Evolutionary conservation across 768 basidiomycete genomes (phyloP).

Genomic region (Lactarius evosmus): DNA sequence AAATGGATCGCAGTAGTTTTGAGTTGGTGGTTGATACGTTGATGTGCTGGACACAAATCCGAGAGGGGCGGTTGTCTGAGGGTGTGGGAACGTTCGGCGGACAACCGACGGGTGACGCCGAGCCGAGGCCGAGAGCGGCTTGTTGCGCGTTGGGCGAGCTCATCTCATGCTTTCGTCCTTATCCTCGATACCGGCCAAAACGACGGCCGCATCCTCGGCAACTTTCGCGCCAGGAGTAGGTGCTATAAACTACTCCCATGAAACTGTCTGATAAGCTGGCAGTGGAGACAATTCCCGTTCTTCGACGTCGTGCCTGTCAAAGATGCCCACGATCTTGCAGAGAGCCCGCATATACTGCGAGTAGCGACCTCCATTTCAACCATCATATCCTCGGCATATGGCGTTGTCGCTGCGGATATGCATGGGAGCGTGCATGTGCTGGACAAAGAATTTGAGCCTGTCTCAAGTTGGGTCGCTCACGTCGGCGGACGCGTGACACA

Average conservation of each 20-base stretch:
- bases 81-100: slow-evolving; percentile 14
- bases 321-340: slow-evolving; percentile 72
- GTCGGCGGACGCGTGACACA: slow-evolving; percentile 78
- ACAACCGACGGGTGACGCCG: background rate
- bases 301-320: slow-evolving; percentile 77
- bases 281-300: slow-evolving; percentile 92
- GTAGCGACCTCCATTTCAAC: slow-evolving; percentile 72
- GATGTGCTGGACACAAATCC: background rate
- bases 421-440: slow-evolving; percentile 80
- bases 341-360: slow-evolving; percentile 74
- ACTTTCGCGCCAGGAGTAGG: slow-evolving; percentile 21
- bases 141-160: background rate
- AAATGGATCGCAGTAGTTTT: background rate
- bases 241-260: background rate
- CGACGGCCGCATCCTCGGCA: slow-evolving; percentile 11
- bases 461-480: slow-evolving; percentile 77
- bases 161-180: slow-evolving; percentile 10
- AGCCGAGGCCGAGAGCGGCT: slow-evolving; percentile 12
- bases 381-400: slow-evolving; percentile 57
- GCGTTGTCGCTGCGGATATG: slow-evolving; percentile 78
- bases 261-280: slow-evolving; percentile 1
- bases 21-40: background rate
- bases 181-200: slow-evolving; percentile 5
- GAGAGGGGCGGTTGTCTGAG: background rate
- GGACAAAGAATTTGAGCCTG: slow-evolving; percentile 67